Conservation (phyloP, 441 rosid species). For the Melastoma candidum region DNA sequence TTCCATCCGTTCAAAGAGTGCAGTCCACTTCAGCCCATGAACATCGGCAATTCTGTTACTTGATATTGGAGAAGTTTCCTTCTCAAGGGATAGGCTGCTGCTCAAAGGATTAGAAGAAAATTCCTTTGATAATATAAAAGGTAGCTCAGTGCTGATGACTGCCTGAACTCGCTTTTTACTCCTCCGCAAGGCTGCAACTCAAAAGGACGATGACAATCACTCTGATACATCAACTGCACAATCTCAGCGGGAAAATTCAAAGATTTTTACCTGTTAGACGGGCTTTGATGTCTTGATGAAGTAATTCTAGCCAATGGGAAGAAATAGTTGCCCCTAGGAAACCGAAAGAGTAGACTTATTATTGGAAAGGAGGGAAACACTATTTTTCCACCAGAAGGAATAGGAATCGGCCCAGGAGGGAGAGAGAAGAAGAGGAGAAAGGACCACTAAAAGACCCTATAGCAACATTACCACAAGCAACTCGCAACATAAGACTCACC, state of each 20-base stretch:
- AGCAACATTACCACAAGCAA: neutral
- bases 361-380: neutral
- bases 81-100: slow-evolving; percentile 18
- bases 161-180: slow-evolving; percentile 71
- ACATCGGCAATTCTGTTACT: slow-evolving; percentile 26
- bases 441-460: neutral
- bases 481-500: slow-evolving; percentile 28
- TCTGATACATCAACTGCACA: slow-evolving; percentile 1
- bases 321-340: slow-evolving; percentile 82
- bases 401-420: neutral
- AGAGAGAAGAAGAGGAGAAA: slow-evolving; percentile 1
- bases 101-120: slow-evolving; percentile 43
- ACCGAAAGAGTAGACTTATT: neutral
- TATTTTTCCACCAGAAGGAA: neutral
- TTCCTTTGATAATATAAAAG: slow-evolving; percentile 54
- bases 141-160: slow-evolving; percentile 64
- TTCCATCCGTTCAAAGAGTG: slow-evolving; percentile 72
- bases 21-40: slow-evolving; percentile 63
- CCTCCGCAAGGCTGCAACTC: slow-evolving; percentile 63
- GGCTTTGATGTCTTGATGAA: slow-evolving; percentile 80
- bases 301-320: slow-evolving; percentile 93
- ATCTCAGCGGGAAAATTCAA: neutral
- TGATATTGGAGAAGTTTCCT: slow-evolving; percentile 24
- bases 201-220: slow-evolving; percentile 11
- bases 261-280: slow-evolving; percentile 63